These are phyloP conservation scores for Mucor indicus DNA, from an alignment of 371 early-diverging fungal genomes.

Conservation along the genomic window DNA sequence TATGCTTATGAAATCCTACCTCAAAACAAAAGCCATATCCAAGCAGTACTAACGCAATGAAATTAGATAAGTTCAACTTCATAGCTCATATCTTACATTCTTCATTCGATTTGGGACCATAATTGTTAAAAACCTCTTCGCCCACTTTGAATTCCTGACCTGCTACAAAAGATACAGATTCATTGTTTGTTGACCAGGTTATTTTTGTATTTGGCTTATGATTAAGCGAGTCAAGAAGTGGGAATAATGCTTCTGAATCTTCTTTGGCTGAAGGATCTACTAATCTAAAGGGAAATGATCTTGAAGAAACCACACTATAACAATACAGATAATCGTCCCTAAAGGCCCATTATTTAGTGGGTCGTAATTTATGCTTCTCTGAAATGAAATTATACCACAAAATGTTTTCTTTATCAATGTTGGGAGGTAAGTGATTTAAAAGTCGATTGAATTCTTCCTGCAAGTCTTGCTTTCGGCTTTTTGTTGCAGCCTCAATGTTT, in stretches of 20 bases:
- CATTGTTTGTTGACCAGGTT: conserved; percentile 46
- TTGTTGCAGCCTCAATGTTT: conserved; percentile 38
- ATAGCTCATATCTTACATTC: conserved; percentile 46
- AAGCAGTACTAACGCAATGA: conserved; percentile 32
- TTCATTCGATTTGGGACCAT: conserved; percentile 74
- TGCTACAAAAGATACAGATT: conserved; percentile 33
- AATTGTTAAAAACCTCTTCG: conserved; percentile 60
- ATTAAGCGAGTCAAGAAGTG: conserved; percentile 57
- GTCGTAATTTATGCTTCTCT: conserved; percentile 4
- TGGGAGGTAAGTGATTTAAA: conserved; percentile 24
- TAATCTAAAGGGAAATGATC: conserved; percentile 58
- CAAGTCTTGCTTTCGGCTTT: conserved; percentile 33
- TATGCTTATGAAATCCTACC: conserved; percentile 12
- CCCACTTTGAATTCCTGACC: conserved; percentile 33
- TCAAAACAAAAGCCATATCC: conserved; percentile 67
- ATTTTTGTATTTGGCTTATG: conserved; percentile 53
- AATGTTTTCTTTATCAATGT: conserved; percentile 18
- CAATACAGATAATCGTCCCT: conserved; percentile 64
- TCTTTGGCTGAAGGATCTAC: conserved; percentile 29
- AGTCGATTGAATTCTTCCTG: conserved; percentile 30
- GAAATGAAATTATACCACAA: conserved; percentile 32
- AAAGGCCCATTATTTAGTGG: conserved; percentile 1
- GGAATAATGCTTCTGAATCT: conserved; percentile 48
- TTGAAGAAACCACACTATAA: conserved; percentile 52
- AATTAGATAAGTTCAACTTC: background rate